These are phyloP conservation scores for Panaeolus cyanescens DNA, from an alignment of 768 basidiomycete species.

Conservation along the genomic window DNA sequence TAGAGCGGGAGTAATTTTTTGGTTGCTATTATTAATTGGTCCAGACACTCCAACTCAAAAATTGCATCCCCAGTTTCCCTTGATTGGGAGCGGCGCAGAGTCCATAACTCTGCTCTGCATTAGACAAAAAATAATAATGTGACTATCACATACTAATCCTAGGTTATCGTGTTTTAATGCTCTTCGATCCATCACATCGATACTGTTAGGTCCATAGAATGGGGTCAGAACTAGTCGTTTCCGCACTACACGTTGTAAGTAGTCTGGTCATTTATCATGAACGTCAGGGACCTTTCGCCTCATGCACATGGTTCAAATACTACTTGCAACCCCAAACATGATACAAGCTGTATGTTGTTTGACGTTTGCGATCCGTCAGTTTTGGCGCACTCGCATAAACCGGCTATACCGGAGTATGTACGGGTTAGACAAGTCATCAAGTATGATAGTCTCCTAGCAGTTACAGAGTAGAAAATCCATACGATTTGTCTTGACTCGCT, in stretches of 20 bases:
- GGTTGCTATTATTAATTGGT: background rate
- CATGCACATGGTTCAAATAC: background rate
- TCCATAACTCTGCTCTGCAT: background rate
- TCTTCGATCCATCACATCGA: background rate
- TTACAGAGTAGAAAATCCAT: background rate
- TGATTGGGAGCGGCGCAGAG: background rate
- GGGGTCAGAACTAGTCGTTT: background rate
- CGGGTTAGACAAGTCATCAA: background rate
- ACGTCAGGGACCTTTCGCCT: background rate
- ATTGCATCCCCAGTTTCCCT: background rate
- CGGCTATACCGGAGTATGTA: background rate
- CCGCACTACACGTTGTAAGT: background rate
- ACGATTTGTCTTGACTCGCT: background rate
- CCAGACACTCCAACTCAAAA: background rate
- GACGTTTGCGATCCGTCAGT: background rate
- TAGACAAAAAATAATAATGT: background rate
- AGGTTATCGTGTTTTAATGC: background rate
- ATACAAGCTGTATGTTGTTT: background rate
- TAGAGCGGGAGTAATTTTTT: conserved; percentile 2
- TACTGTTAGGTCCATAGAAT: background rate
- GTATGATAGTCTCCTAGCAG: background rate
- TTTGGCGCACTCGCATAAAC: background rate
- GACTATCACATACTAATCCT: background rate
- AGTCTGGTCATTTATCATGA: background rate
- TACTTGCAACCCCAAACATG: background rate